Conservation (phyloP, 2,329 filamentous ascomycete species). For the Cercospora beticola region DNA sequence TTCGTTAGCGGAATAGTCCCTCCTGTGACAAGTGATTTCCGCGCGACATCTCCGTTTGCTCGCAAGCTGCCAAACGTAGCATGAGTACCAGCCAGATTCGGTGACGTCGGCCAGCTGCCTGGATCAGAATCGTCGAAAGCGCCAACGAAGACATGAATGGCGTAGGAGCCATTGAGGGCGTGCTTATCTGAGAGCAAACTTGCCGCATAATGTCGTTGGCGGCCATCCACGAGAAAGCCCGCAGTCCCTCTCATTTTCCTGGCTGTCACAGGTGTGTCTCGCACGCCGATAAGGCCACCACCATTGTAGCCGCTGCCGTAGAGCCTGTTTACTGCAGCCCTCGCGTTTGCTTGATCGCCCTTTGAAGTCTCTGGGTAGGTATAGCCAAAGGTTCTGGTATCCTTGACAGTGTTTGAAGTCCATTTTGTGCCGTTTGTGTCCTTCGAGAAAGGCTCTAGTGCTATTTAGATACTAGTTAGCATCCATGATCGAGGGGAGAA, state of each 20-base stretch:
- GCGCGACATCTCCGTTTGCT: not conserved
- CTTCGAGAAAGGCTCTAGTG: constrained; percentile 60
- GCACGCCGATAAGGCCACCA: constrained; percentile 19
- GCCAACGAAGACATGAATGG: constrained; percentile 68
- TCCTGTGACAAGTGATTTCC: constrained; percentile 29
- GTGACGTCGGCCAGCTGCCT: constrained; percentile 52
- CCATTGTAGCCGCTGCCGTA: constrained; percentile 52
- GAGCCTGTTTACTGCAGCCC: constrained; percentile 58
- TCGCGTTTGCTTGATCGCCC: constrained; percentile 46
- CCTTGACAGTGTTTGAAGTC: constrained; percentile 63
- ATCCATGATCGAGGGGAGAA: not conserved
- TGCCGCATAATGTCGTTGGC: constrained; percentile 65
- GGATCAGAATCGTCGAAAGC: constrained; percentile 46
- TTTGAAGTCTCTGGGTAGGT: constrained; percentile 66
- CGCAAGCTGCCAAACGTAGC: constrained; percentile 42
- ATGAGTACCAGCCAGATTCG: constrained; percentile 62
- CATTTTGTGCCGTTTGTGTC: constrained; percentile 62
- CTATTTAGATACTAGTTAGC: constrained; percentile 13
- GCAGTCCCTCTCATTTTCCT: constrained; percentile 23
- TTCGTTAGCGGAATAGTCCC: constrained; percentile 12
- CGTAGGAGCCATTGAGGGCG: constrained; percentile 61
- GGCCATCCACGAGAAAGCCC: constrained; percentile 38
- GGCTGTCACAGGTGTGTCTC: constrained; percentile 17
- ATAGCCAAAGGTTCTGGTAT: constrained; percentile 66
- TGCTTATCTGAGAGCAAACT: constrained; percentile 64